phyloP scores from a whole-genome alignment of 805 yeast species.

The Myxozyma sirexii region DNA sequence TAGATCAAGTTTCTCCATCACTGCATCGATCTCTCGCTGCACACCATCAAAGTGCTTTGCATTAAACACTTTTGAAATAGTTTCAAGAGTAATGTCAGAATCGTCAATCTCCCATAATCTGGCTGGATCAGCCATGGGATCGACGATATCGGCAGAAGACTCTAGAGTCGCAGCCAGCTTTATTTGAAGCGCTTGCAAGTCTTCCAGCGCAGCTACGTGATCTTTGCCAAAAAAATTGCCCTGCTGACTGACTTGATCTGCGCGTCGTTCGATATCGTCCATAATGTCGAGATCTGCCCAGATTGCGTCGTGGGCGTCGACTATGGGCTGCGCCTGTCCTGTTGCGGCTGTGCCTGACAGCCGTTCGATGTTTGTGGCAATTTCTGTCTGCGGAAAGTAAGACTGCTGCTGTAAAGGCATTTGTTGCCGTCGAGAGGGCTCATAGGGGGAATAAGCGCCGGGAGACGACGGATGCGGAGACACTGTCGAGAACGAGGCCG shows the following conservation, averaged over 20 bases:
- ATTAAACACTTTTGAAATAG: conserved; percentile 43
- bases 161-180: conserved; percentile 50
- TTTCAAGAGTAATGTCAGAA: conserved; percentile 32
- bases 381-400: conserved; percentile 9
- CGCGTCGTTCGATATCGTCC: conserved; percentile 72
- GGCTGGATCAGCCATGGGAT: conserved; percentile 36
- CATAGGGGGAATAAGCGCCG: background rate
- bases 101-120: conserved; percentile 26
- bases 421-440: background rate
- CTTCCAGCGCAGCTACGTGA: conserved; percentile 55
- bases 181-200: conserved; percentile 60
- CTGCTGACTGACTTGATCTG: conserved; percentile 42
- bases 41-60: conserved; percentile 58
- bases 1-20: conserved; percentile 52
- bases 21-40: conserved; percentile 53
- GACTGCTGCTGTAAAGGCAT: background rate
- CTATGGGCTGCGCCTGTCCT: conserved; percentile 13
- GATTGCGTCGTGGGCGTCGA: conserved; percentile 67
- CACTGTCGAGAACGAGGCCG: background rate
- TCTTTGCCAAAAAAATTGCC: conserved; percentile 47
- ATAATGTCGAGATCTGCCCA: conserved; percentile 89
- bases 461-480: background rate
- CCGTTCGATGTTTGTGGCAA: conserved; percentile 13
- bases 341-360: conserved; percentile 17
- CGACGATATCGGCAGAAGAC: conserved; percentile 36